phyloP scores from a whole-genome alignment of 768 basidiomycete species.

The Fistulinella prunicolor region DNA sequence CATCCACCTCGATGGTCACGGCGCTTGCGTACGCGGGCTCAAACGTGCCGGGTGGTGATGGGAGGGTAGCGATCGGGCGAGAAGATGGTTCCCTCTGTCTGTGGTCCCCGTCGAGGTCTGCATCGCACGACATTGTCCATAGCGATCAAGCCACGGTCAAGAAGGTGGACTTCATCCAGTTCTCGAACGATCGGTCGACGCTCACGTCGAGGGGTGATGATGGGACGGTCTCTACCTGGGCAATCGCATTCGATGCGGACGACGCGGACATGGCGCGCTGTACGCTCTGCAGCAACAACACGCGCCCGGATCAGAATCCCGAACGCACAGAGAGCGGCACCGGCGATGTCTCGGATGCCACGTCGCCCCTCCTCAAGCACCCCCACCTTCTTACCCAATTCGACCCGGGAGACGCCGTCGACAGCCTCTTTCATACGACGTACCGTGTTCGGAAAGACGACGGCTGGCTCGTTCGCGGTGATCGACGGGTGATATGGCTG shows the following conservation, averaged over 20 bases:
- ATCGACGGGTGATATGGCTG: constrained; percentile 18
- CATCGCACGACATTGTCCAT: constrained; percentile 7
- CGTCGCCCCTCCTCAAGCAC: no score
- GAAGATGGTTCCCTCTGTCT: constrained; percentile 16
- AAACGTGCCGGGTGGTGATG: background rate
- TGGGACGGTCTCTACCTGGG: constrained; percentile 7
- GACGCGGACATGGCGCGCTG: background rate
- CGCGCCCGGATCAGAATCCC: no score
- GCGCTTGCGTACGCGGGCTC: constrained; percentile 16
- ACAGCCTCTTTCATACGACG: constrained; percentile 3
- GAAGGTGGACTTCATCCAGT: constrained; percentile 6
- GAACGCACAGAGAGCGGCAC: no score
- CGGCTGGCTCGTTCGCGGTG: constrained; percentile 18
- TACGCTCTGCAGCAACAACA: no score
- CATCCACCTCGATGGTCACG: constrained; percentile 13
- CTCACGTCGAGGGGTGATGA: constrained; percentile 16
- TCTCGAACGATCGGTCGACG: constrained; percentile 7
- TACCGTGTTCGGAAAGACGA: constrained; percentile 17
- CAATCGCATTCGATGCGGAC: background rate
- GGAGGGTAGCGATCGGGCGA: constrained; percentile 13
- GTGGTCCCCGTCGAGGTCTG: constrained; percentile 17
- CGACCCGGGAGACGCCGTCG: constrained; percentile 8
- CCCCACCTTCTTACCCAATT: constrained; percentile 8
- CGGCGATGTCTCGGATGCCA: background rate
- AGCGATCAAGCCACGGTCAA: constrained; percentile 4